These are phyloP conservation scores for Penicillium sp. DNA, from an alignment of 2,329 filamentous ascomycete species.

Conservation along the genomic window DNA sequence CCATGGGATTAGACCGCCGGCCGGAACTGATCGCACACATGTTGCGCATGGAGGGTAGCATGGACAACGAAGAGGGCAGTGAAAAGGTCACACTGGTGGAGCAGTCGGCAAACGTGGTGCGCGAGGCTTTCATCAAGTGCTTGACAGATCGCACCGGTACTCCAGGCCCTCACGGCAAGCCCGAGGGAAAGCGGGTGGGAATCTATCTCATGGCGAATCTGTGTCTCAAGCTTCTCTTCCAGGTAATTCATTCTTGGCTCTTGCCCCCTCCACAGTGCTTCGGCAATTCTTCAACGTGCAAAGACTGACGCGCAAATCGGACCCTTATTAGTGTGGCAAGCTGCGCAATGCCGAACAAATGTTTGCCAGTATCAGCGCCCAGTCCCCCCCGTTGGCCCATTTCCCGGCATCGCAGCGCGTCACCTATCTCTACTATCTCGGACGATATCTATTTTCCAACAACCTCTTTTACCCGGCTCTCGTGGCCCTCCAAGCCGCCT, in stretches of 20 bases:
- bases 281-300: background rate
- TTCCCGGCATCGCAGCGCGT: constrained; percentile 84
- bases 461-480: constrained; percentile 74
- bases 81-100: constrained; percentile 76
- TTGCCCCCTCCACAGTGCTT: no score
- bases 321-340: constrained; percentile 60
- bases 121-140: constrained; percentile 86
- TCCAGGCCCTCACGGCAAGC: constrained; percentile 54
- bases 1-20: constrained; percentile 73
- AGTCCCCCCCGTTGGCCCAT: constrained; percentile 70
- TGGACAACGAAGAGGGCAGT: constrained; percentile 55
- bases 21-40: constrained; percentile 69
- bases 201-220: constrained; percentile 92
- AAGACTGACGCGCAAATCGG: no score
- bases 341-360: constrained; percentile 79
- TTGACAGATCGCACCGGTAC: constrained; percentile 70
- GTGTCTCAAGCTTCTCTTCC: constrained; percentile 80
- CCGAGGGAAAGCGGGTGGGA: constrained; percentile 77
- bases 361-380: constrained; percentile 78
- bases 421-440: constrained; percentile 91
- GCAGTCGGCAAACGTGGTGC: constrained; percentile 78
- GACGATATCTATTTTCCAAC: constrained; percentile 80
- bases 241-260: constrained; percentile 45
- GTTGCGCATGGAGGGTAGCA: constrained; percentile 34
- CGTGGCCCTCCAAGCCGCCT: constrained; percentile 70